Conservation (phyloP, 2,329 filamentous ascomycete species). For the Botrytis aclada region DNA sequence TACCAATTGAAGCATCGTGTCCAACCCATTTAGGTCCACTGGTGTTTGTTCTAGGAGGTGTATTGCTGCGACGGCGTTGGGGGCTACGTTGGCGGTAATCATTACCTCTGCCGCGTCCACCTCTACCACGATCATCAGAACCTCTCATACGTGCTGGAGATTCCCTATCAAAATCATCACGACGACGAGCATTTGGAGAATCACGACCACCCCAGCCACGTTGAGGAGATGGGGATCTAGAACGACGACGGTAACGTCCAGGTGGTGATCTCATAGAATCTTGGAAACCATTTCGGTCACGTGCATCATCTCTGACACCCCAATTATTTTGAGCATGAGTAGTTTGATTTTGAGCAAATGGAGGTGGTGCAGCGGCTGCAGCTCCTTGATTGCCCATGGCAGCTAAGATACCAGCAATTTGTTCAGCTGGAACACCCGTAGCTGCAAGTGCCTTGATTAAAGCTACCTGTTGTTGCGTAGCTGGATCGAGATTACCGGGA, state of each 20-base stretch:
- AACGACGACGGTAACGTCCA: conserved; percentile 54
- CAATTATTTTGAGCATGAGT: conserved; percentile 43
- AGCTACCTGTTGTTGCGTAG: conserved; percentile 67
- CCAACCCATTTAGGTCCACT: conserved; percentile 71
- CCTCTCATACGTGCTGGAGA: conserved; percentile 60
- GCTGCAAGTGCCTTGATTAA: conserved; percentile 72
- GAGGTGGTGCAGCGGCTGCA: conserved; percentile 33
- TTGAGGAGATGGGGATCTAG: conserved; percentile 76
- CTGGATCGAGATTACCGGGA: conserved; percentile 45
- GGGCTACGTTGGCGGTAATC: conserved; percentile 91
- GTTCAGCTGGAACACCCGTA: conserved; percentile 73
- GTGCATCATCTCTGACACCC: conserved; percentile 44
- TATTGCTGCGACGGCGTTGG: conserved; percentile 63
- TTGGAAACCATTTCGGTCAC: conserved; percentile 54
- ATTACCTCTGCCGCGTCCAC: conserved; percentile 51
- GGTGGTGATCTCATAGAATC: conserved; percentile 59
- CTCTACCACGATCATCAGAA: conserved; percentile 50
- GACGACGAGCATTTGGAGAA: conserved; percentile 46
- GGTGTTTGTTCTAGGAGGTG: conserved; percentile 47
- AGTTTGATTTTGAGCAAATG: conserved; percentile 30
- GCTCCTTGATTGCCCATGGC: conserved; percentile 33
- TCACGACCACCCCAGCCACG: conserved; percentile 66
- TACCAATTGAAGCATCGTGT: conserved; percentile 70
- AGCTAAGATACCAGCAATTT: conserved; percentile 55
- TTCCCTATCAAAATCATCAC: conserved; percentile 64